Evolutionary conservation across 2,329 filamentous ascomycete genomes (phyloP), one percentile per base, ranked within the genome.

Genomic region (Taxawa tesnikishii): DNA sequence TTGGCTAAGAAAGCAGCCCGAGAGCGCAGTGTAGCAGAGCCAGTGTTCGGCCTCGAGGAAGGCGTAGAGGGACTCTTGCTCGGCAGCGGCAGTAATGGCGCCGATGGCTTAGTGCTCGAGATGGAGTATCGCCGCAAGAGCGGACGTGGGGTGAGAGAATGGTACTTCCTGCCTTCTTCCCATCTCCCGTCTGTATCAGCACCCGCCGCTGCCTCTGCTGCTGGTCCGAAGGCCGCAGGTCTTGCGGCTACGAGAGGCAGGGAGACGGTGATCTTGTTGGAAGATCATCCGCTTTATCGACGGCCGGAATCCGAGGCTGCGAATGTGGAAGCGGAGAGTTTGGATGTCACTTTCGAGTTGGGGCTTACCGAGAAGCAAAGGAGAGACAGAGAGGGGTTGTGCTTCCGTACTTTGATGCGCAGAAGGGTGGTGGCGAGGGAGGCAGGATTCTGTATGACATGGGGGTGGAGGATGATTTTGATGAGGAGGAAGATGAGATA

Each of bases 381-480:
- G 45, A 68, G 70, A 42, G 88, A 93, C 31, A 66, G 90, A 15
- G 88, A 94, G 47, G 83, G 81, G 83, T 98, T 6, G 82, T 96
- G 25, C 54, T 96, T 55, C 90, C 90, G 11, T 96, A 98, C 54
- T 94, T 92, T 57, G 90, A 98, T 62, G 90, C 90, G 15, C 90
- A 98, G 67, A 83, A 75, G 32, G 72, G 69, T 4, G 63, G 73
- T 1, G 87, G 87, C 0, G 84, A 93, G 47, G 88, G 90, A 4
- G 90, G 90, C 0, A 70, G 88, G 38, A 98, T 98, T 43, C 52
- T 98, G 48, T 98, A 98, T 54, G 88, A 96, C 46, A 93, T 96
- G 82, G 88, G 87, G 2, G 73, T 76, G 40, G 90, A 96, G 60
- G 90, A 98, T 56, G 85, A 96, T 53, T 96, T 94, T 59, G 87